These are phyloP conservation scores for Acacia melanoxylon DNA, from an alignment of 306 rosid species.

Conservation along the genomic window DNA sequence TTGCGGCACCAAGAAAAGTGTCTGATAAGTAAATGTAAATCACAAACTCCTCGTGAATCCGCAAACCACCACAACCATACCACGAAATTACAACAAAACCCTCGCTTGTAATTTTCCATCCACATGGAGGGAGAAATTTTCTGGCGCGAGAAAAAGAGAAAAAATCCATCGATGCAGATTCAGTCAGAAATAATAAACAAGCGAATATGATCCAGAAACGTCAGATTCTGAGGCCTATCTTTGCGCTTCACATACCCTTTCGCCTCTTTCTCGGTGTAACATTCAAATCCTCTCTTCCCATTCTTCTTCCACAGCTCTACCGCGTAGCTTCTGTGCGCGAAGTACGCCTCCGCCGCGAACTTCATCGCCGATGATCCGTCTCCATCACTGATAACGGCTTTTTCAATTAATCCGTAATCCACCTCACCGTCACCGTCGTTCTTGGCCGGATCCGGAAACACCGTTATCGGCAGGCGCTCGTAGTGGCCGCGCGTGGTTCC, in stretches of 20 bases:
- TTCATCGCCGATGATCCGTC: background rate
- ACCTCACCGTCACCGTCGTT: background rate
- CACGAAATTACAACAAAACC: background rate
- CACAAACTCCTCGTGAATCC: background rate
- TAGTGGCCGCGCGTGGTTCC: conserved; percentile 66
- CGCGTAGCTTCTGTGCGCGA: conserved; percentile 63
- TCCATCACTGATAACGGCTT: background rate
- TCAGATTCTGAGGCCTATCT: conserved; percentile 73
- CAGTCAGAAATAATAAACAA: conserved; percentile 41
- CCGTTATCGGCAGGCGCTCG: conserved; percentile 54
- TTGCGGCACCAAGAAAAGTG: background rate
- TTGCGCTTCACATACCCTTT: conserved; percentile 71
- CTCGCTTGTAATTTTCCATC: background rate
- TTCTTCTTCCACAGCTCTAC: conserved; percentile 67
- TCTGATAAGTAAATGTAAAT: background rate
- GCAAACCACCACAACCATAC: background rate
- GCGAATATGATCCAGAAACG: conserved; percentile 75
- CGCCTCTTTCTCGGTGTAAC: conserved; percentile 59
- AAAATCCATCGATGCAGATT: background rate
- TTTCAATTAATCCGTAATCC: background rate
- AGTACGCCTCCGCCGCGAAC: conserved; percentile 73
- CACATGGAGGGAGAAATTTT: background rate
- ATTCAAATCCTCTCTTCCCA: conserved; percentile 46
- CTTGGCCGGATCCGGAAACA: background rate
- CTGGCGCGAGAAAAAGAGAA: background rate